phyloP scores from a whole-genome alignment of 2,329 filamentous ascomycete genomes.

The Ceratocystis ficicola region DNA sequence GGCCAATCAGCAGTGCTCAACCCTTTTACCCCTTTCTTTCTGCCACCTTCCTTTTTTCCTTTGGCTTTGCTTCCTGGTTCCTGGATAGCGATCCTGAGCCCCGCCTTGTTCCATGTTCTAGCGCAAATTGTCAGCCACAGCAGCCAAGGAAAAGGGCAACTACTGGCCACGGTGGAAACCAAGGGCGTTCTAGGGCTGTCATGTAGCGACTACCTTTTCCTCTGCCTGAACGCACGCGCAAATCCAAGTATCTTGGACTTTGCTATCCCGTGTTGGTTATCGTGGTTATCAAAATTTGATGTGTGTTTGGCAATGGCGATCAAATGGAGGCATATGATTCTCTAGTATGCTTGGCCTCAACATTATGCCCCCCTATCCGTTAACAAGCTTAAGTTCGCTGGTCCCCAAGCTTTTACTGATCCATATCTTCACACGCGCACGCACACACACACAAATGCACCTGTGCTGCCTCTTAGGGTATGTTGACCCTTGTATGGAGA shows the following conservation, averaged over 20 bases:
- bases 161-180: background rate
- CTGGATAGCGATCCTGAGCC: background rate
- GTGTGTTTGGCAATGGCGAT: background rate
- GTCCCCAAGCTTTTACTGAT: background rate
- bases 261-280: background rate
- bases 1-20: background rate
- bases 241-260: background rate
- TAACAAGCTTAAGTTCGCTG: background rate
- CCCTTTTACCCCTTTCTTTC: constrained; percentile 9
- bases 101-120: constrained; percentile 7
- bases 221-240: background rate
- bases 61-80: background rate
- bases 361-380: background rate
- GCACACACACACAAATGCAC: too few species aligned
- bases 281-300: background rate
- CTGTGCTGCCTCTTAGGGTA: too few species aligned
- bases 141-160: background rate
- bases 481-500: background rate
- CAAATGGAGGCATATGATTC: background rate
- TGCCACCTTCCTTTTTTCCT: background rate
- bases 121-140: background rate
- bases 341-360: background rate
- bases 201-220: background rate
- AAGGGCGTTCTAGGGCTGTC: background rate
- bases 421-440: background rate